Evolutionary conservation across 257 asterid species (phyloP).

Genomic region (Verbena officinalis): DNA sequence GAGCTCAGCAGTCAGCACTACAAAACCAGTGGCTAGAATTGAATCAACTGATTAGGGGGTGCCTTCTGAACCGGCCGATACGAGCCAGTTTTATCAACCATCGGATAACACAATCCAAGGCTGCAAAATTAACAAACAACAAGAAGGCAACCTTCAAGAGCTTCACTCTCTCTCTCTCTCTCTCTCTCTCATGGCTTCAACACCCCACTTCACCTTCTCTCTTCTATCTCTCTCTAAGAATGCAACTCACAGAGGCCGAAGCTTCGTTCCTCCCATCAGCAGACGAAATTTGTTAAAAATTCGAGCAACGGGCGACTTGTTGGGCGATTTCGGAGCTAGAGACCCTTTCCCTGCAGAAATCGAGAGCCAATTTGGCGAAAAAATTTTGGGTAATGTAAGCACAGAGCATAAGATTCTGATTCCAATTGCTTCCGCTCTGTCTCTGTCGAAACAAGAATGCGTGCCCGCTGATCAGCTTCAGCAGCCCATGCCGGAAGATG

Average conservation of each 20-base stretch:
- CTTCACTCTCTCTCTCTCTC: neutral
- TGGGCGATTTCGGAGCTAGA: constrained; percentile 92
- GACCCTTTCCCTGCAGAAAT: constrained; percentile 93
- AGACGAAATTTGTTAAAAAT: constrained; percentile 28
- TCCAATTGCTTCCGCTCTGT: constrained; percentile 68
- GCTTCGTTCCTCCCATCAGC: constrained; percentile 7
- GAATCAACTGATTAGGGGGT: too few relatives aligned
- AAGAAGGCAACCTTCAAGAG: neutral
- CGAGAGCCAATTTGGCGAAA: constrained; percentile 75
- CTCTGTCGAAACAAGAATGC: constrained; percentile 60
- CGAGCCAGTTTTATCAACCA: constrained; percentile 22
- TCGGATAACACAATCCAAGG: constrained; percentile 7
- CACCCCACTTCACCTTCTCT: constrained; percentile 40
- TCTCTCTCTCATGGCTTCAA: constrained; percentile 53
- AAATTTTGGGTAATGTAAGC: constrained; percentile 53
- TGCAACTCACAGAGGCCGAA: constrained; percentile 22
- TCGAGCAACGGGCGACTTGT: constrained; percentile 42
- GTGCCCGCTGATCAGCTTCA: constrained; percentile 45
- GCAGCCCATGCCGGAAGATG: constrained; percentile 51
- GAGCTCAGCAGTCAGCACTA: neutral
- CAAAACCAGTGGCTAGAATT: neutral
- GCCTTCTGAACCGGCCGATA: constrained; percentile 19
- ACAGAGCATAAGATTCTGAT: constrained; percentile 91
- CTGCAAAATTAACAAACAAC: too few relatives aligned
- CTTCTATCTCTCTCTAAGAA: constrained; percentile 38